A percentile compares a stretch with the other conserved stretches of the same genome.
Conservation (phyloP, 495 filamentous ascomycete genomes). For the Halenospora varia region DNA sequence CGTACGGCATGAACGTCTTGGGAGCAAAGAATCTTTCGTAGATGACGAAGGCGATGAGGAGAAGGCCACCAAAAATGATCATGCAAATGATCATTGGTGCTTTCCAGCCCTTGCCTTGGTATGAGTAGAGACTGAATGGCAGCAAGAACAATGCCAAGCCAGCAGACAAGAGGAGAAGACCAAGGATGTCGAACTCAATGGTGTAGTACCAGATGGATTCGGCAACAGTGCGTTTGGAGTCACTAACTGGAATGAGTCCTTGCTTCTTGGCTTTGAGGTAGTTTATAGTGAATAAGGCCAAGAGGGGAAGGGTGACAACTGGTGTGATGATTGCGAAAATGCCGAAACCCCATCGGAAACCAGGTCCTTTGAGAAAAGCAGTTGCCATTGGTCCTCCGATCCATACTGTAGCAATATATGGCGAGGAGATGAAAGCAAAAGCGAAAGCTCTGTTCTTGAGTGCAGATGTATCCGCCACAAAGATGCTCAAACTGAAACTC, state of each 20-base stretch:
- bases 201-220: conserved; percentile 54
- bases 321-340: conserved; percentile 47
- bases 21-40: conserved; percentile 54
- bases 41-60: conserved; percentile 49
- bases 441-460: conserved; percentile 52
- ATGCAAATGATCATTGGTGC: conserved; percentile 52
- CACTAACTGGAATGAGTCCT: conserved; percentile 42
- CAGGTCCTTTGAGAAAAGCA: conserved; percentile 29
- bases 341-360: conserved; percentile 57
- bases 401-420: conserved; percentile 53
- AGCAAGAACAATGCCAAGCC: conserved; percentile 57
- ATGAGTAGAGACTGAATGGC: conserved; percentile 51
- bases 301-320: conserved; percentile 35
- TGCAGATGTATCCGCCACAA: conserved; percentile 58
- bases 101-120: conserved; percentile 42
- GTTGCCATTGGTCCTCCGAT: conserved; percentile 35
- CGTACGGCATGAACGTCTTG: conserved; percentile 52
- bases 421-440: conserved; percentile 50
- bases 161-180: conserved; percentile 47
- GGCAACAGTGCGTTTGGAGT: conserved; percentile 44
- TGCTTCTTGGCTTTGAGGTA: conserved; percentile 53
- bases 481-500: conserved; percentile 46
- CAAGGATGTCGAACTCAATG: conserved; percentile 29
- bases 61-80: conserved; percentile 50
- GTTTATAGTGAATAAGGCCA: conserved; percentile 40